Evolutionary conservation across 2,329 filamentous ascomycete genomes (phyloP), one percentile per base, ranked within the genome.

Genomic region (Alternaria postmessia): DNA sequence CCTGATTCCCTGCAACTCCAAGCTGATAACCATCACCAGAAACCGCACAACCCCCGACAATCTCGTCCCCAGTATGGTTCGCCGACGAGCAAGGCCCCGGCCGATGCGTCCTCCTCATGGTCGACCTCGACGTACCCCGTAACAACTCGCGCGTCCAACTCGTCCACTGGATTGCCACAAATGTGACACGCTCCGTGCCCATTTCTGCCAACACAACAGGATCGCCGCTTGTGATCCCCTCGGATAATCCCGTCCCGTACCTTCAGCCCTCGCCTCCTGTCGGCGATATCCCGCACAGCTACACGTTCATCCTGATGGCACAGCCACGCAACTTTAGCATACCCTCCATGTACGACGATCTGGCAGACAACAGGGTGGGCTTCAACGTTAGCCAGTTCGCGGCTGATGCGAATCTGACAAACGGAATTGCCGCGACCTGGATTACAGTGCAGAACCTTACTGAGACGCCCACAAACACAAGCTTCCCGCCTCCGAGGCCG

Each of bases 341-440:
- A 18, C 73, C 73, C 1, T 58, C 52, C 8, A 1, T 75, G 66
- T 65, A 82, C 62, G 30, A 61, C 61, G n/a, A 67, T 7, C 22
- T 70, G 16, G 69, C 57, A 65, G 59, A 58, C 18, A 66, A 18
- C 41, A 49, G 77, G 5, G 59, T 76, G 0, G 70, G 73, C 11
- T 82, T 81, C 59, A 73, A 81, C 49, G 65, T 78, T 0, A 63
- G 54, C 4, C 62, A 67, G 24, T 82, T 82, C 62, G 66, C 77
- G 3, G 47, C 59, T 1, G 78, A 75, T 2, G 67, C 76, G 2
- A 69, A 66, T 1, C 52, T 82, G 5, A 53, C 62, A 0, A 24
- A 30, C 1, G 72, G 76, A 0, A 43, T 81, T 20, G 78, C 76
- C 1, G 77, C 70, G 7, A 81, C 79, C 59, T 82, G 75, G 65